Conservation (phyloP, 2,329 filamentous ascomycete genomes). For the Penicillium vulpinum region DNA sequence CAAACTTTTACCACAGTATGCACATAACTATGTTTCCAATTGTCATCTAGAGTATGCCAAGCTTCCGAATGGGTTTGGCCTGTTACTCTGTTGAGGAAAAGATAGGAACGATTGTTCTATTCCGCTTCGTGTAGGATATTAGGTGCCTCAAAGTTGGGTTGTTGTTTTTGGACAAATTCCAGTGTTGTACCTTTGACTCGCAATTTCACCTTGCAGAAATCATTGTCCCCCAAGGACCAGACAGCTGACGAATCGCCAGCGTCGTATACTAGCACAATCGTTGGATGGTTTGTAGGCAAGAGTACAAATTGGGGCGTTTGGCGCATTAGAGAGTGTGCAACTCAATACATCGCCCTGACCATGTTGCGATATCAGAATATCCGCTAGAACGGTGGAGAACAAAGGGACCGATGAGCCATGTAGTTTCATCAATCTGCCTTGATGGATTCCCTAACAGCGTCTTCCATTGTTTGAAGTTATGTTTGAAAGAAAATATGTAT, state of each 20-base stretch:
- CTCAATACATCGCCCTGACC: neutral
- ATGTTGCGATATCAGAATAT: neutral
- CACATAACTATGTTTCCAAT: constrained; percentile 22
- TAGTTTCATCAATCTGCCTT: neutral
- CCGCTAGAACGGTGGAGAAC: neutral
- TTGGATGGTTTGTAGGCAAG: neutral
- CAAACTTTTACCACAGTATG: constrained; percentile 1
- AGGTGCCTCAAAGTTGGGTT: neutral
- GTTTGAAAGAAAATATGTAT: neutral
- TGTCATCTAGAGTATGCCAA: constrained; percentile 29
- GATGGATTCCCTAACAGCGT: neutral
- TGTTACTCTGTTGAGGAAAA: constrained; percentile 25
- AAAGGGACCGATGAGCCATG: neutral
- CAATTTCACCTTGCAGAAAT: constrained; percentile 25
- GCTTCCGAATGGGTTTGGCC: constrained; percentile 29
- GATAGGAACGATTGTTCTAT: constrained; percentile 24
- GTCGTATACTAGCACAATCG: constrained; percentile 18
- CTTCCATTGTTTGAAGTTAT: neutral
- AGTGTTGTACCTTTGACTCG: constrained; percentile 7
- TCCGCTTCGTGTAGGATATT: constrained; percentile 9
- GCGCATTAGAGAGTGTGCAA: neutral
- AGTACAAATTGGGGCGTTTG: neutral
- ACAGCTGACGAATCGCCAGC: constrained; percentile 23
- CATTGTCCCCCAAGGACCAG: constrained; percentile 22
- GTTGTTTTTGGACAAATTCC: neutral